Percentiles rank a stretch among this genome's conserved stretches.
These are phyloP conservation scores for Ilex paraguariensis DNA, from an alignment of 305 asterid genomes.

Conservation along the genomic window DNA sequence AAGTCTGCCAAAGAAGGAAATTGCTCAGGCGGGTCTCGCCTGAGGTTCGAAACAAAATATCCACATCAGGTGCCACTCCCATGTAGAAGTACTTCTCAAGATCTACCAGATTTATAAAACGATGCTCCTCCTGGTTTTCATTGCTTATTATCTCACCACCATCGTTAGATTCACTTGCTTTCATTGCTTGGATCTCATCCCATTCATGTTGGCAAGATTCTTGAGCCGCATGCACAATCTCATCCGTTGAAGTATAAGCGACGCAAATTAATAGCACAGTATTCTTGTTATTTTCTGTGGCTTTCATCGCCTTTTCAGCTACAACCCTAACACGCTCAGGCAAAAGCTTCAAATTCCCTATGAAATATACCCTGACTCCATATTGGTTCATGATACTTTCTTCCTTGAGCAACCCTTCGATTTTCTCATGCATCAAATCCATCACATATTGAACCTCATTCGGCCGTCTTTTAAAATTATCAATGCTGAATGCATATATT, in stretches of 20 bases:
- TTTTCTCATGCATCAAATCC: conserved; percentile 76
- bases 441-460: conserved; percentile 54
- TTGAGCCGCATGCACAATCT: conserved; percentile 54
- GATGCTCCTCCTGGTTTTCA: conserved; percentile 1
- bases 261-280: conserved; percentile 44
- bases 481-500: conserved; percentile 75
- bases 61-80: conserved; percentile 67
- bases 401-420: conserved; percentile 59
- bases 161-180: not conserved
- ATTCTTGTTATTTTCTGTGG: conserved; percentile 37
- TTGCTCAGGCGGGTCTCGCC: conserved; percentile 72
- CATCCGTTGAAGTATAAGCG: conserved; percentile 75
- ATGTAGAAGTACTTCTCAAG: conserved; percentile 62
- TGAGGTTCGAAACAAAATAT: conserved; percentile 55
- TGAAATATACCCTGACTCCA: conserved; percentile 61
- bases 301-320: conserved; percentile 64
- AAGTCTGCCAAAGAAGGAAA: conserved; percentile 73
- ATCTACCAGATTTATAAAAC: conserved; percentile 33
- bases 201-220: conserved; percentile 35
- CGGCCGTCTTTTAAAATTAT: conserved; percentile 65
- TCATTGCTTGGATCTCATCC: conserved; percentile 7
- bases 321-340: conserved; percentile 44
- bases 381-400: conserved; percentile 47
- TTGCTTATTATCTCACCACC: conserved; percentile 5
- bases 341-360: conserved; percentile 59